Percentiles rank a stretch among this genome's conserved stretches.
Conservation (phyloP, 305 asterid genomes). For the Solanum aculeatissimum region DNA sequence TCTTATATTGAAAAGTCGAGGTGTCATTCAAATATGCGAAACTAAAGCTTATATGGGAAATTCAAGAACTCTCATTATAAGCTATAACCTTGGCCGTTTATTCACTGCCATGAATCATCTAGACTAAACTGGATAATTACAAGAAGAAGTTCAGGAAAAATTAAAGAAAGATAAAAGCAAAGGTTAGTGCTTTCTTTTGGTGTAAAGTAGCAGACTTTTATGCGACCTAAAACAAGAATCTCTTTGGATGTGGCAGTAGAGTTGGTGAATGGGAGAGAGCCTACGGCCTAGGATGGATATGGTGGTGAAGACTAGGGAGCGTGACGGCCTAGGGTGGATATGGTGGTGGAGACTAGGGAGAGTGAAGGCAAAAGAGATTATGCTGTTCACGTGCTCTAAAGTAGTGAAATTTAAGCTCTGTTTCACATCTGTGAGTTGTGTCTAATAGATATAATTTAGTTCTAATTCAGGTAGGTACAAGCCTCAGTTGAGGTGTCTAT, state of each 20-base stretch:
- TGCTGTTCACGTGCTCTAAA: neutral
- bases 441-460: neutral
- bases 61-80: neutral
- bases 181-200: neutral
- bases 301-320: neutral
- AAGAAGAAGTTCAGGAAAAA: neutral
- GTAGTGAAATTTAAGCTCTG: neutral
- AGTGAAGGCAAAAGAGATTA: neutral
- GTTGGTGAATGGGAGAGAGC: neutral
- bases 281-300: neutral
- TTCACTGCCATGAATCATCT: neutral
- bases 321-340: neutral
- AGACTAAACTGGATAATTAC: neutral
- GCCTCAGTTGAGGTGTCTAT: neutral
- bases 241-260: neutral
- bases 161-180: neutral
- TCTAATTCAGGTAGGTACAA: neutral
- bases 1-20: neutral
- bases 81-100: neutral
- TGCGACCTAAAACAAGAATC: neutral
- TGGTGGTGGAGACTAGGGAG: neutral
- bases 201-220: neutral
- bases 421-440: neutral
- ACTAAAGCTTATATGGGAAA: neutral
- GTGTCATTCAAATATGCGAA: neutral